Evolutionary conservation across 306 rosid species (phyloP).

Genomic region (Styphnolobium japonicum): DNA sequence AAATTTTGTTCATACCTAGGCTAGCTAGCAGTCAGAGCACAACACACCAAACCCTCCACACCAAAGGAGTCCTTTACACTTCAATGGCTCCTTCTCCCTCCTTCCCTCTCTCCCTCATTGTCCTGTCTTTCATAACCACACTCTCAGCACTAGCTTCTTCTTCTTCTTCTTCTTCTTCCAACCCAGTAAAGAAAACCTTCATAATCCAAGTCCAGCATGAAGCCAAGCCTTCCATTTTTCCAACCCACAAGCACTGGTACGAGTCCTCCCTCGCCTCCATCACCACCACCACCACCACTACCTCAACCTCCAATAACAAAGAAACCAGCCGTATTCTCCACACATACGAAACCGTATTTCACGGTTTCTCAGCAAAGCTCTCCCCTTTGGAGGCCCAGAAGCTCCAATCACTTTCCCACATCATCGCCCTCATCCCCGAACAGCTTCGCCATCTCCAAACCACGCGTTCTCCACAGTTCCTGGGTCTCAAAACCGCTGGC

Average conservation of each 20-base stretch:
- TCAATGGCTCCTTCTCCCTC: constrained; percentile 42
- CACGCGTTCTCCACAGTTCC: constrained; percentile 85
- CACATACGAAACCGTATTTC: constrained; percentile 68
- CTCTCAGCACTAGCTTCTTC: constrained; percentile 10
- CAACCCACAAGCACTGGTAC: constrained; percentile 77
- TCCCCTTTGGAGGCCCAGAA: constrained; percentile 44
- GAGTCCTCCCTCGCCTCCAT: constrained; percentile 61
- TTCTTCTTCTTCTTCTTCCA: constrained; percentile 1
- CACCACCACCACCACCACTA: background rate
- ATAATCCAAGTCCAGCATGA: constrained; percentile 63
- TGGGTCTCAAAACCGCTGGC: constrained; percentile 68
- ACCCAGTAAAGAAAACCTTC: constrained; percentile 44
- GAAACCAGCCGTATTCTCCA: constrained; percentile 39
- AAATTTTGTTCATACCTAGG: constrained; percentile 25
- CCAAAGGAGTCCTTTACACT: background rate
- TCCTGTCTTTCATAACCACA: background rate
- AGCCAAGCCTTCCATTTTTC: constrained; percentile 76
- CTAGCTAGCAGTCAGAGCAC: too few species aligned
- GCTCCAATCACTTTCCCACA: constrained; percentile 47
- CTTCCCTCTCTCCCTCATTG: background rate
- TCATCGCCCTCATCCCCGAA: constrained; percentile 66
- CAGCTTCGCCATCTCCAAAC: constrained; percentile 68
- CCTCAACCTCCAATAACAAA: background rate
- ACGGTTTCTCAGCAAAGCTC: constrained; percentile 81
- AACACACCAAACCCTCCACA: background rate